Percentiles rank a stretch among this genome's conserved stretches.
phyloP scores from a whole-genome alignment of 352 stramenopile genomes.

The Phytopythium montanum region DNA sequence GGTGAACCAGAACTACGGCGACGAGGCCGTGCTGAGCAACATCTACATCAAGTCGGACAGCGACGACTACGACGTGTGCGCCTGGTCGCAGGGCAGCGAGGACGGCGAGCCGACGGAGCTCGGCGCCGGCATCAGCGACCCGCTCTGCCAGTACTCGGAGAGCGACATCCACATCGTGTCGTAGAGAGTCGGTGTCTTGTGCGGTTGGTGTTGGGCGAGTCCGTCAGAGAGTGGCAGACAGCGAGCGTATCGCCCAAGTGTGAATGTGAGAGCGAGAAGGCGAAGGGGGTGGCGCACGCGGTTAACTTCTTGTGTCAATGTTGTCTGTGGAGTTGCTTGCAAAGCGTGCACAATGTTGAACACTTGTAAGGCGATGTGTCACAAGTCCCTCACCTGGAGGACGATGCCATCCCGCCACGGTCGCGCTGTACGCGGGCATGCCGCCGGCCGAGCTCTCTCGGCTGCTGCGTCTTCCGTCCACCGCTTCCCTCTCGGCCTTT shows the following conservation, averaged over 20 bases:
- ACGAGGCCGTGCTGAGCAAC: conserved; percentile 36
- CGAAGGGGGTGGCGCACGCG: too few species aligned
- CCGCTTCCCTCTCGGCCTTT: conserved; percentile 33
- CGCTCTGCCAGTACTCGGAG: conserved; percentile 26
- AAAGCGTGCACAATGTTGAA: too few species aligned
- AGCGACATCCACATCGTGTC: conserved; percentile 23
- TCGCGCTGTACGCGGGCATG: conserved; percentile 63
- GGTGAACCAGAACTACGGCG: conserved; percentile 36
- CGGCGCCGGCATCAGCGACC: conserved; percentile 24
- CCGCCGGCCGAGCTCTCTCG: conserved; percentile 34
- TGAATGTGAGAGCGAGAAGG: too few species aligned
- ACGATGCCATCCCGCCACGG: too few species aligned
- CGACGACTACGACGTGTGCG: conserved; percentile 20
- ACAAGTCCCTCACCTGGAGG: too few species aligned
- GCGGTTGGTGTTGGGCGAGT: too few species aligned
- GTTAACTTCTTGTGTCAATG: too few species aligned
- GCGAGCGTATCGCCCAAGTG: too few species aligned
- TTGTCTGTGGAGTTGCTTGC: too few species aligned
- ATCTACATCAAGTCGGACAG: conserved; percentile 29
- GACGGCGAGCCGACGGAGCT: conserved; percentile 26
- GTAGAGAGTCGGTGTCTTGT: background rate
- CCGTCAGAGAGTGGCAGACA: too few species aligned
- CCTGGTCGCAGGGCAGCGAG: conserved; percentile 23
- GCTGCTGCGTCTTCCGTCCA: conserved; percentile 23
- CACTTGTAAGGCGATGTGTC: too few species aligned